A percentile compares a stretch with the other conserved stretches of the same genome.
phyloP scores from a whole-genome alignment of 1,139 yeast species.

The Casaregolazyma lundiana region DNA sequence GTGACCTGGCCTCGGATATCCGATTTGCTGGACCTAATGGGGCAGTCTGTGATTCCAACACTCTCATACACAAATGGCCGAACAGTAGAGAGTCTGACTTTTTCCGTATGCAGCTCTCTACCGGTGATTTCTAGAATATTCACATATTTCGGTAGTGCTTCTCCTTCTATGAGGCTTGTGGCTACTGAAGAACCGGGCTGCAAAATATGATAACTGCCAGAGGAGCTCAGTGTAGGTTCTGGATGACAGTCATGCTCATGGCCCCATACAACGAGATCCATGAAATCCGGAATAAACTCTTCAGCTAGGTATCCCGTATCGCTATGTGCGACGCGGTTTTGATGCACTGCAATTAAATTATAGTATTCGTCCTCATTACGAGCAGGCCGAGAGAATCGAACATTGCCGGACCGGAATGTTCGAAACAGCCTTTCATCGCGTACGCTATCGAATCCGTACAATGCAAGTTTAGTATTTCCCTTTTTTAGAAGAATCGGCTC shows the following conservation, averaged over 20 bases:
- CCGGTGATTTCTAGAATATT: constrained; percentile 65
- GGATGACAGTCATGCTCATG: constrained; percentile 96
- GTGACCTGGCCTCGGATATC: constrained; percentile 58
- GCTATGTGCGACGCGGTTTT: constrained; percentile 74
- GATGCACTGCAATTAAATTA: constrained; percentile 86
- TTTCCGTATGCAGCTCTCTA: constrained; percentile 55
- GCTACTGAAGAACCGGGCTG: constrained; percentile 97
- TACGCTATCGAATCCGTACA: constrained; percentile 85
- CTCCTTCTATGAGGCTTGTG: constrained; percentile 85
- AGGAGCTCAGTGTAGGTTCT: constrained; percentile 59
- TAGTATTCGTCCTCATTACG: constrained; percentile 61
- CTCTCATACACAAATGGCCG: constrained; percentile 80
- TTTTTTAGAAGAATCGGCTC: constrained; percentile 80
- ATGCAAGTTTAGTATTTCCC: constrained; percentile 74
- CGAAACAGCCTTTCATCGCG: constrained; percentile 84
- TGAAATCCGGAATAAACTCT: constrained; percentile 68
- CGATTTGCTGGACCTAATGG: constrained; percentile 49
- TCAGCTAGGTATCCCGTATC: constrained; percentile 83
- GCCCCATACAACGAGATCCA: constrained; percentile 90
- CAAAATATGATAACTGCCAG: constrained; percentile 68
- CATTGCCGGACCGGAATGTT: constrained; percentile 75
- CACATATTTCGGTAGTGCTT: constrained; percentile 67
- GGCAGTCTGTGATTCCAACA: constrained; percentile 50
- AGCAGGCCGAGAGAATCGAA: constrained; percentile 71
- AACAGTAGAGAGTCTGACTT: constrained; percentile 64